Conservation (phyloP, 352 stramenopile species). For the Pythium dissimile region DNA sequence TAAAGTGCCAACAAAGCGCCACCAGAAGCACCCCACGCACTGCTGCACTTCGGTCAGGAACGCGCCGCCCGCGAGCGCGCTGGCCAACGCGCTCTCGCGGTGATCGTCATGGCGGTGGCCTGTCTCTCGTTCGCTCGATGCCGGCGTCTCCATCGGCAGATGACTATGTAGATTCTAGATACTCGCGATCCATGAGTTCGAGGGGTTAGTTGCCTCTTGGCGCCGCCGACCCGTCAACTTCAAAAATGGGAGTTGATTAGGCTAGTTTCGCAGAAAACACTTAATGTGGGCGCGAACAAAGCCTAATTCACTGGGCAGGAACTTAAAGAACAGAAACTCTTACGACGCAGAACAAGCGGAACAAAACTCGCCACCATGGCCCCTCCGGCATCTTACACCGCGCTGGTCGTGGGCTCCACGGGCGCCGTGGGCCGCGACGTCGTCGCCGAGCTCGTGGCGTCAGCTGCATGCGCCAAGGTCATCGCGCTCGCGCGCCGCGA, state of each 20-base stretch:
- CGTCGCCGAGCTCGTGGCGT: constrained; percentile 60
- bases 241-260: background rate
- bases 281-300: too few relatives aligned
- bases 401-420: constrained; percentile 71
- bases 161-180: too few relatives aligned
- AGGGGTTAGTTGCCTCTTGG: too few relatives aligned
- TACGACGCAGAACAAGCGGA: too few relatives aligned
- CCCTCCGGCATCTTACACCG: constrained; percentile 31
- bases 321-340: too few relatives aligned
- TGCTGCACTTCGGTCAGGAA: constrained; percentile 22
- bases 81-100: background rate
- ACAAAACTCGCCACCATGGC: background rate
- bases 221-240: constrained; percentile 1
- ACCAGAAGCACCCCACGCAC: background rate
- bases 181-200: too few relatives aligned
- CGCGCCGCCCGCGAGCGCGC: constrained; percentile 1
- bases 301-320: too few relatives aligned
- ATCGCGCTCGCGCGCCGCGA: constrained; percentile 56
- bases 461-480: constrained; percentile 49
- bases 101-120: background rate
- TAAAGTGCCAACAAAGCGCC: too few relatives aligned
- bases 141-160: too few relatives aligned
- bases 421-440: constrained; percentile 71
- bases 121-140: too few relatives aligned
- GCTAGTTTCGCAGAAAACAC: too few relatives aligned